Evolutionary conservation across 2,329 filamentous ascomycete genomes (phyloP), one percentile per base, ranked within the genome.

Genomic region (Myriosclerotinia duriaeana): DNA sequence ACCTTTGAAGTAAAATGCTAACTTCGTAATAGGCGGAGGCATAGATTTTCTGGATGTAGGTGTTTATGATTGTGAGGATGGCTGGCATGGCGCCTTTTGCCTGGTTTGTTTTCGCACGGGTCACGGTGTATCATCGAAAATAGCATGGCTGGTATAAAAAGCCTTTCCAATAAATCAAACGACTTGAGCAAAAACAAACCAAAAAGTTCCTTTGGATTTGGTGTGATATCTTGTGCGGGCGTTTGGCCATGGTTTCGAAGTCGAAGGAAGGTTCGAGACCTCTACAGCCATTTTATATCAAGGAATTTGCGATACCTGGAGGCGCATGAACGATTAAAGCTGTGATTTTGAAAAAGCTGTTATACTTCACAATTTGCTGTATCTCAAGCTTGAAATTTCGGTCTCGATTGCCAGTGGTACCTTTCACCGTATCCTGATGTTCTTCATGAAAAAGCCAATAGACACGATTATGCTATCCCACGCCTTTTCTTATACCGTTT

Each of bases 91-190:
- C 54, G 69, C 68, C 66, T 63, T 56, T 64, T 59, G 68, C 64
- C 64, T 65, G 55, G 64, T 71, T 72, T 69, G 55, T 68, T 70
- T 71, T 68, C 58, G 59, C 66, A 65, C 65, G 69, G 69, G 65
- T 69, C 68, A 73, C 68, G 72, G 72, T 74, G 72, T 74, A 72
- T 71, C 69, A 69, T 70, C 72, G 70, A 75, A 74, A 74, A 75
- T 74, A 74, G 72, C 73, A 75, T 74, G 73, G 73, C 68, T 73
- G 72, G 69, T 70, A 72, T 72, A 70, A 73, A 71, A 70, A 68
- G 52, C 64, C 59, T 66, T 70, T 69, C 69, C 65, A 73, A 74
- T 70, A 74, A 73, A 74, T 74, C 73, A 74, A 69, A 71, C 73
- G 70, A 72, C 52, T 72, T 72, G 69, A 75, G 69, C 72, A 75